phyloP scores from a whole-genome alignment of 176 grass and related monocot genomes.

The Musa itinerans region DNA sequence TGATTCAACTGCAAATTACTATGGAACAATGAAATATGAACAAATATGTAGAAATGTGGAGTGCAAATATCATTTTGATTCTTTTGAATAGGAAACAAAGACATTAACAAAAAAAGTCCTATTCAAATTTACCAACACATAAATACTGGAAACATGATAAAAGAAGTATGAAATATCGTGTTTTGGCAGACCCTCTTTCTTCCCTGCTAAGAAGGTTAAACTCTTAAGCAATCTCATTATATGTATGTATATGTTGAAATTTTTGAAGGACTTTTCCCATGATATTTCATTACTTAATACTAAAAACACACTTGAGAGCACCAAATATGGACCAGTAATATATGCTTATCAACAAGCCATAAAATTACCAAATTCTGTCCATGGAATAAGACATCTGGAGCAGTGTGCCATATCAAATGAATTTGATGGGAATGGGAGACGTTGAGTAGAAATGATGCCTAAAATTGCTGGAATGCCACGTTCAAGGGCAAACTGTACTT shows the following conservation, averaged over 20 bases:
- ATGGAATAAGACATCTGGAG: constrained; percentile 80
- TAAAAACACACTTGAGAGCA: not conserved
- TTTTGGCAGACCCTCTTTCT: too few species aligned
- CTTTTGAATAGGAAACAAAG: too few species aligned
- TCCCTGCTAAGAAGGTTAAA: too few species aligned
- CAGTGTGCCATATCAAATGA: constrained; percentile 91
- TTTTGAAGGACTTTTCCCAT: too few species aligned
- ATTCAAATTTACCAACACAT: not conserved
- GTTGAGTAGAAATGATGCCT: constrained; percentile 90
- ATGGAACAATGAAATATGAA: too few species aligned
- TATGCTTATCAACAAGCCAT: not conserved
- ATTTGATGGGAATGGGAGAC: constrained; percentile 61
- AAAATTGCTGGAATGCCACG: constrained; percentile 92
- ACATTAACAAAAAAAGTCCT: too few species aligned
- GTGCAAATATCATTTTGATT: too few species aligned
- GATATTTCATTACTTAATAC: too few species aligned
- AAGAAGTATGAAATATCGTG: too few species aligned
- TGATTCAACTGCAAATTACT: too few species aligned
- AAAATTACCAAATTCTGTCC: constrained; percentile 68
- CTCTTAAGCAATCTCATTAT: not conserved
- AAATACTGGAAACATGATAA: not conserved
- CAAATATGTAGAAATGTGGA: too few species aligned
- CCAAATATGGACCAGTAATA: not conserved
- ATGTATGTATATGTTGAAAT: too few species aligned
- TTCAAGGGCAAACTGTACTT: constrained; percentile 98